Percentiles rank a stretch among this genome's conserved stretches.
Conservation (phyloP, 495 filamentous ascomycete species). For the Lepidopterella palustris region DNA sequence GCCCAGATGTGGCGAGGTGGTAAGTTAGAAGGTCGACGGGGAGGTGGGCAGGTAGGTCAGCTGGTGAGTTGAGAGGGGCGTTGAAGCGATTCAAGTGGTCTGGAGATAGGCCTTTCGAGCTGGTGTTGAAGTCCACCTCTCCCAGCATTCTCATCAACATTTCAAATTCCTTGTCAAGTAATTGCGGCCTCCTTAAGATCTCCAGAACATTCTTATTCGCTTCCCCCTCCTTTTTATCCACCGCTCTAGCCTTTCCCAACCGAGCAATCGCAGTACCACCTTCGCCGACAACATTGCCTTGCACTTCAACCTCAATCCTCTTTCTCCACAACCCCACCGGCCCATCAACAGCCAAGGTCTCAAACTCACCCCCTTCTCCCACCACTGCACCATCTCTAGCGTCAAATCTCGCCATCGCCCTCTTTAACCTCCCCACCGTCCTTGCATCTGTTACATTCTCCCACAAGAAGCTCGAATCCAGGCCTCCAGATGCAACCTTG, state of each 20-base stretch:
- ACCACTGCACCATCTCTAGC: slow-evolving; percentile 61
- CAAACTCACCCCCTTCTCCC: slow-evolving; percentile 94
- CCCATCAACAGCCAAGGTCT: slow-evolving; percentile 82
- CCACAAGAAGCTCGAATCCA: slow-evolving; percentile 80
- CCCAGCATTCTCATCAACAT: slow-evolving; percentile 6
- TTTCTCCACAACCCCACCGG: slow-evolving; percentile 63
- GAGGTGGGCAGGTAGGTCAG: neutral
- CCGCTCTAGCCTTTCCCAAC: slow-evolving; percentile 52
- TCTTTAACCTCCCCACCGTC: slow-evolving; percentile 50
- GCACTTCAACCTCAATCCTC: slow-evolving; percentile 57
- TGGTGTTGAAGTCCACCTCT: neutral
- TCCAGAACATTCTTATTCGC: slow-evolving; percentile 11
- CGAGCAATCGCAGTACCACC: slow-evolving; percentile 65
- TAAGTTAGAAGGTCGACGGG: neutral
- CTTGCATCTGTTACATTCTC: slow-evolving; percentile 57
- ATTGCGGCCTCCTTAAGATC: slow-evolving; percentile 40
- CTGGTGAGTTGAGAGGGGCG: slow-evolving; percentile 1
- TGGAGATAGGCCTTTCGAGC: neutral
- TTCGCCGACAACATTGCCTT: slow-evolving; percentile 51
- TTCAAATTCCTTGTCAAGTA: slow-evolving; percentile 46
- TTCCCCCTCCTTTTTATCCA: slow-evolving; percentile 42
- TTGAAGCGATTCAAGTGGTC: neutral
- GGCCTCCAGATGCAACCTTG: slow-evolving; percentile 87
- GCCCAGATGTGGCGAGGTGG: slow-evolving; percentile 12
- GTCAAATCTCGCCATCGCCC: slow-evolving; percentile 63